Base-by-base conservation (phyloP, 2,329 filamentous ascomycete genomes). In the Ambrosiella cleistominuta region DNA sequence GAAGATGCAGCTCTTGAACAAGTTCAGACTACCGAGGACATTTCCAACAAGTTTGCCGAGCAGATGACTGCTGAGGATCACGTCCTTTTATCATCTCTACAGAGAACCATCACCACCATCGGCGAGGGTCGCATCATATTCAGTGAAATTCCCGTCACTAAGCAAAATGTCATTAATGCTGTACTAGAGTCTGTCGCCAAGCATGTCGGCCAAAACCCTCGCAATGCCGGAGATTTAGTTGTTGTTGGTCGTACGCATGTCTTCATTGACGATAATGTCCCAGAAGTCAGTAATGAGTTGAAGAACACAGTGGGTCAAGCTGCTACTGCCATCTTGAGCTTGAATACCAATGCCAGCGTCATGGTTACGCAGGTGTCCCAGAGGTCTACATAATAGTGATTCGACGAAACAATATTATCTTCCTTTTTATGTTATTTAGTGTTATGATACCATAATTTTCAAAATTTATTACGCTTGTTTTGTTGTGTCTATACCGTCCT, bases 1-100 rank as follows among this genome's bases (percentile, higher is more conserved):
- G 63, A 66, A 2, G 64, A 64, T 19, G 56, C 44, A 27, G 39
- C 9, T 19, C 49, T 49, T 13, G 37, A 45, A 12, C n/a, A 15
- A 8, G 27, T 36, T 12, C 27, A 50, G 12, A 51, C 52, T 19
- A 51, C 7, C 12, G 37, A 49, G 11, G 27, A 38, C 9, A 15
- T 17, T 11, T 27, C 17, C 15, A 36, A 15, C 13, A 55, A 59
- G 17, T 59, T 40, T 37, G 38, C 44, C 19, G 52, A 61, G 45
- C 56, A 58, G 36, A 56, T 55, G 45, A 39, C 56, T 12, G 53
- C 53, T 9, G 59, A 61, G 40, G 56, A 58, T 38, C 56, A 54
- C 11, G 40, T 58, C 9, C 45, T 58, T 8, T 53, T 61, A 4
- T 53, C 56, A 4, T 61, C 59, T 19, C 56, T 61, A 7, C 37